Base-by-base conservation (phyloP, 768 basidiomycete genomes). In the Trametes cingulata region DNA sequence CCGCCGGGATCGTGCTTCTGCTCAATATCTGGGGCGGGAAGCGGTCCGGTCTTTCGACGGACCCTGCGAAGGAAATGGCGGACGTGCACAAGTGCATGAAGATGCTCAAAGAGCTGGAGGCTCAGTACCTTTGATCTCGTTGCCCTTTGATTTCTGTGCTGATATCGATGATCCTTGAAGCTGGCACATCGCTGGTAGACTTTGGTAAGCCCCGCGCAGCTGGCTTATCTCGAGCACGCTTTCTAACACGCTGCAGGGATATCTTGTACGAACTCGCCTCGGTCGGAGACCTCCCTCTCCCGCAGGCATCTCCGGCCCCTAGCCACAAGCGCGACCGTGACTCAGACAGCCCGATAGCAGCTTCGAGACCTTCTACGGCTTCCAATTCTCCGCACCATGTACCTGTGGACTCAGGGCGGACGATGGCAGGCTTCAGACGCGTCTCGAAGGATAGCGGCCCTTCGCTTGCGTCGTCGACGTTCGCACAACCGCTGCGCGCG, bases 221-320 rank as follows among this genome's bases (percentile, higher is more conserved):
- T n/a, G n/a, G 47, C 33, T 36, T 20, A n/a, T n/a, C n/a, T n/a
- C n/a, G n/a, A n/a, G 14, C 24, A 0, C 17, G 6, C 2, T 19
- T 9, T 13, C 5, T 42, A 51, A 19, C 20, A 12, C 9, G 14
- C n/a, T 45, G 12, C 60, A 89, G 88, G 87, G 87, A 90, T 65
- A 81, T 91, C 41, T 72, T 90, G 19, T 89, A 84, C 63, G 87
- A 91, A 63, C 76, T 91, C 1, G 86, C 88, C 3, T 85, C 80
- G 0, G 87, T 85, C 4, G 87, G 88, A 2, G 86, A 90, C 22
- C 76, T 90, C 0, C 88, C 87, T 0, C 76, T 90, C 6, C 88
- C 88, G 1, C 78, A 81, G 49, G 67, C 78, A 0, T 84, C 81
- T 52, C 83, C 85, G 5, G 67, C 72, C 0, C 74, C 79, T 4